Evolutionary conservation across 257 asterid genomes (phyloP).

Genomic region (Prunella vulgaris): DNA sequence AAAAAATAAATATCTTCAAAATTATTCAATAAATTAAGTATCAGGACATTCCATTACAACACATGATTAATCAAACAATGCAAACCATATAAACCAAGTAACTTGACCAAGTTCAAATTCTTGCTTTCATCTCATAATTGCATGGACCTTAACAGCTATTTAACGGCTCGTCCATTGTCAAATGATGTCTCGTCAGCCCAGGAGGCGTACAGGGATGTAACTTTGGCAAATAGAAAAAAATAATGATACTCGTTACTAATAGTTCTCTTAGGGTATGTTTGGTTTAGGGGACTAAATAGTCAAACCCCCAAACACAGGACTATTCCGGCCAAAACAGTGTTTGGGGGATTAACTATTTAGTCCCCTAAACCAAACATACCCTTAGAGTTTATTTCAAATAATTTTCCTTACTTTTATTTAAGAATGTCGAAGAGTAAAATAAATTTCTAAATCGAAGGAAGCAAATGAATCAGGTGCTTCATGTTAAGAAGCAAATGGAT

Average conservation of each 20-base stretch:
- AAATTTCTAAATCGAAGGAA: not conserved
- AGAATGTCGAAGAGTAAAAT: not conserved
- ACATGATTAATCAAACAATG: not conserved
- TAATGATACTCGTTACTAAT: not conserved
- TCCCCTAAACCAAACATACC: no score
- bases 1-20: not conserved
- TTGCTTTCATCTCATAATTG: not conserved
- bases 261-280: no score
- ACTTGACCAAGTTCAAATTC: not conserved
- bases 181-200: not conserved
- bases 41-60: not conserved
- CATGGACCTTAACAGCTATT: not conserved
- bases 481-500: not conserved
- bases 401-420: not conserved
- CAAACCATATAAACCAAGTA: not conserved
- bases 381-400: not conserved
- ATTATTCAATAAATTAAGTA: not conserved
- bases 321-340: no score
- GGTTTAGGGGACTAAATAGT: no score
- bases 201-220: not conserved
- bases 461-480: not conserved
- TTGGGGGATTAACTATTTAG: no score
- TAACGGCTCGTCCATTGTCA: not conserved
- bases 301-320: no score
- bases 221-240: not conserved